A percentile compares a stretch with the other conserved stretches of the same genome.
Conservation (phyloP, 2,329 filamentous ascomycete species). For the Herpotrichia juniperi region DNA sequence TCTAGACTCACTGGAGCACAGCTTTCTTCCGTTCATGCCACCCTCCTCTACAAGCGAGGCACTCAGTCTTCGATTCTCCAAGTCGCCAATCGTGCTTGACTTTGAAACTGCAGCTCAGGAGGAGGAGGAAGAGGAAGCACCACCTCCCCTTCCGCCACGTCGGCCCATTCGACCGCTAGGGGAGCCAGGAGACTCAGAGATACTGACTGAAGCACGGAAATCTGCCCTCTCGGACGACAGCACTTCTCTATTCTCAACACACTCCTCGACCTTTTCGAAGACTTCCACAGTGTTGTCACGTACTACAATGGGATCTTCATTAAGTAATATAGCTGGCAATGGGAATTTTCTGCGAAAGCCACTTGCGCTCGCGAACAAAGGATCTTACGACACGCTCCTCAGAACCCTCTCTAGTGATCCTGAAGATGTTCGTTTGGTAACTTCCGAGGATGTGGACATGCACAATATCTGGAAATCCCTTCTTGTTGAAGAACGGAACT, state of each 20-base stretch:
- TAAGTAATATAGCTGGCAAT: neutral
- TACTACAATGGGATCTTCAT: conserved; percentile 9
- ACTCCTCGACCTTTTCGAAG: conserved; percentile 13
- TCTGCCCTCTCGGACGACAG: conserved; percentile 19
- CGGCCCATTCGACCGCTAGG: conserved; percentile 16
- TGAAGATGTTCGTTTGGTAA: neutral
- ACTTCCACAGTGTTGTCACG: conserved; percentile 22
- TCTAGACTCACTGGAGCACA: conserved; percentile 18
- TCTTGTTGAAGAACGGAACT: conserved; percentile 27
- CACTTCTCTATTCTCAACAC: neutral
- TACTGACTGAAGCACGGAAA: neutral
- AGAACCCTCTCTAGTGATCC: conserved; percentile 1
- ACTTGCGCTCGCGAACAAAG: conserved; percentile 8
- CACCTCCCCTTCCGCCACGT: conserved; percentile 23
- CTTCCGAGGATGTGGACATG: conserved; percentile 22
- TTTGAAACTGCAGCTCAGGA: neutral
- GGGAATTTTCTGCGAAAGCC: neutral
- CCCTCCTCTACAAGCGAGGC: neutral
- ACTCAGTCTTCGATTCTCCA: neutral
- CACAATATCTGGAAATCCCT: conserved; percentile 29
- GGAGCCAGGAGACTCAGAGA: neutral
- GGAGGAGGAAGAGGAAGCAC: conserved; percentile 8
- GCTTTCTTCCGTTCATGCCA: conserved; percentile 21
- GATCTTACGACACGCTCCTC: conserved; percentile 14
- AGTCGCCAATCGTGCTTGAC: neutral